Base-by-base conservation (phyloP, 371 early-diverging fungal species). In the Entomophthora muscae region DNA sequence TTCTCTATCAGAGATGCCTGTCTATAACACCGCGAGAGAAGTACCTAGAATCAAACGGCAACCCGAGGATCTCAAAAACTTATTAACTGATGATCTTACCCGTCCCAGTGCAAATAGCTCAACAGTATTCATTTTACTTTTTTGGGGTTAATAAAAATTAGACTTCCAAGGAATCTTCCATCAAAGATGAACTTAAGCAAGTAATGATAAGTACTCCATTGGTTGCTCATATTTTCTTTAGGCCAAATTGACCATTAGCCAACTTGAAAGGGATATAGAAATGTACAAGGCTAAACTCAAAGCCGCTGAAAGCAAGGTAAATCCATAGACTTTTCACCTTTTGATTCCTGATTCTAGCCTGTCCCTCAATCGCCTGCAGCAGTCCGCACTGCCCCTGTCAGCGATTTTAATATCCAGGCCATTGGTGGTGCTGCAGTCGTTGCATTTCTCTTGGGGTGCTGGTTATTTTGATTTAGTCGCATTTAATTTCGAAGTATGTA, bases 381-480 rank as follows among this genome's bases (percentile, higher is more conserved):
- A 24, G 17, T 28, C 26, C 58, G 60, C 23, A 31, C 53, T 65
- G 24, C 32, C 30, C 29, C 55, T 65, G 54, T 31, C 62, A 3
- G 32, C 31, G 53, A 62, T 52, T 32, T 67, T 61, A 32, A 64
- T 62, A 30, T 65, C 53, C 60, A 67, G 51, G 57, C 62, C 3
- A 27, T 67, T 2, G 53, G 52, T 26, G 68, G 57, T 21, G 65
- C 61, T n/a, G 68, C 68, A 22, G 29, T 65, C 21, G 52, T 52
- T 5, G 60, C 68, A 24, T 67, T 67, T 57, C 53, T 67, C 5
- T 55, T 65, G 42, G 68, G 68, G 24, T 65, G 54, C 28, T 64
- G 33, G 62, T 62, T 67, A 28, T 67, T 67, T 32, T 67, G 61
- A 63, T n/a, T n/a, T n/a, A n/a, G n/a, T n/a, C n/a, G n/a, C n/a